A percentile compares a stretch with the other conserved stretches of the same genome.
These are phyloP conservation scores for Plantago coronopus DNA, from an alignment of 305 asterid species.

Conservation along the genomic window DNA sequence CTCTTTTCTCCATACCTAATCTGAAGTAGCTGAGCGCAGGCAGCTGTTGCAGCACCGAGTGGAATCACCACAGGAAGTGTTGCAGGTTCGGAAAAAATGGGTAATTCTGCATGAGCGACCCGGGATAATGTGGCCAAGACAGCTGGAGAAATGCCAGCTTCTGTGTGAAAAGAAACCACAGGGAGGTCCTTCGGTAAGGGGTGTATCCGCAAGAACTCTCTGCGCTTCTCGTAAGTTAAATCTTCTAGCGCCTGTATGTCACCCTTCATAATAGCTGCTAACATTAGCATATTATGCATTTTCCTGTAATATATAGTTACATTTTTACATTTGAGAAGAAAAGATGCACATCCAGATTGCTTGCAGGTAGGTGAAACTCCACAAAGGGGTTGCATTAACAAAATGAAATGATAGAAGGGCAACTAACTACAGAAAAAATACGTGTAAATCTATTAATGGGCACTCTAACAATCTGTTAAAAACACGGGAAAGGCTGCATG, in stretches of 20 bases:
- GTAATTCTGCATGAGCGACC: slow-evolving; percentile 83
- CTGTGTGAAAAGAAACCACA: slow-evolving; percentile 76
- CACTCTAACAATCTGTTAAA: too few relatives aligned
- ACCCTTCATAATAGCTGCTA: slow-evolving; percentile 49
- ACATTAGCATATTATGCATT: slow-evolving; percentile 17
- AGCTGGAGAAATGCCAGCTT: slow-evolving; percentile 83
- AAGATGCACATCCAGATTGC: background rate
- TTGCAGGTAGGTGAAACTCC: background rate
- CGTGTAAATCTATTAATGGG: background rate
- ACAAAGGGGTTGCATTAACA: too few relatives aligned
- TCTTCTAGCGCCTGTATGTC: slow-evolving; percentile 94
- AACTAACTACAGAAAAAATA: too few relatives aligned
- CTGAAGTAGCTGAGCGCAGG: slow-evolving; percentile 91
- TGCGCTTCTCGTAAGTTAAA: slow-evolving; percentile 75
- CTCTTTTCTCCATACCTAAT: slow-evolving; percentile 86
- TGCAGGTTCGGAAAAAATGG: slow-evolving; percentile 51
- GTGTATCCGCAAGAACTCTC: slow-evolving; percentile 61
- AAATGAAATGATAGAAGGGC: too few relatives aligned
- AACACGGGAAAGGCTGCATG: too few relatives aligned
- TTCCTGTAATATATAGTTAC: background rate
- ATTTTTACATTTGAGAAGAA: background rate
- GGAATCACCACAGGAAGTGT: slow-evolving; percentile 80
- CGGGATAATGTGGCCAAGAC: slow-evolving; percentile 86
- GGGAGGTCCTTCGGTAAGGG: slow-evolving; percentile 77
- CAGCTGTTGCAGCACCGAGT: slow-evolving; percentile 93